These are phyloP conservation scores for Pythium phragmitis DNA, from an alignment of 352 stramenopile genomes.

Conservation along the genomic window DNA sequence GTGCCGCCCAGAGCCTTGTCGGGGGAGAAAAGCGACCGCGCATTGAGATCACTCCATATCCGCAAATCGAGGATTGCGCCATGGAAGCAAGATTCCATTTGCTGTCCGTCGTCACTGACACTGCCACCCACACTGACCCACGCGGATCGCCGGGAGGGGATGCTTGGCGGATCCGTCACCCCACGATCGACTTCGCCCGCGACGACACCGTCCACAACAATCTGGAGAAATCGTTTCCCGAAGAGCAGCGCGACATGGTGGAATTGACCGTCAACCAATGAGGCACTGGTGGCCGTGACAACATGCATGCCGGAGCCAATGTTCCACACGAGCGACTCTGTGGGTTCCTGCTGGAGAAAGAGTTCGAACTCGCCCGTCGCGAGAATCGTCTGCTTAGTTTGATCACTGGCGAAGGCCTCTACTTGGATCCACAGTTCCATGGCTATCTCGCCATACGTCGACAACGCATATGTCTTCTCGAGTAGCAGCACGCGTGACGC, in stretches of 20 bases:
- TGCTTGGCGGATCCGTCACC: constrained; percentile 25
- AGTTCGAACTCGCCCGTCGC: constrained; percentile 68
- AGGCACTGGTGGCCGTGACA: constrained; percentile 16
- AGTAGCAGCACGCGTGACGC: constrained; percentile 50
- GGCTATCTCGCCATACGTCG: constrained; percentile 56
- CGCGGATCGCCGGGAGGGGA: constrained; percentile 29
- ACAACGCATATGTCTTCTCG: constrained; percentile 55
- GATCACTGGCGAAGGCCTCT: constrained; percentile 17
- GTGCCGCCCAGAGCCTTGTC: constrained; percentile 33
- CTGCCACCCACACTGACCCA: constrained; percentile 52
- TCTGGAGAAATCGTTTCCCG: constrained; percentile 33
- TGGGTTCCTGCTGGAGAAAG: constrained; percentile 29
- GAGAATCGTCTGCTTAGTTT: constrained; percentile 44
- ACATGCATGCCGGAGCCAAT: constrained; percentile 47
- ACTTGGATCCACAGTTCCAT: constrained; percentile 71
- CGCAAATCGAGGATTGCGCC: constrained; percentile 69
- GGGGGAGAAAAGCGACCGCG: constrained; percentile 11
- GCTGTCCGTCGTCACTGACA: constrained; percentile 35
- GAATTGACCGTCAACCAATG: constrained; percentile 44
- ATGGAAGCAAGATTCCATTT: constrained; percentile 44
- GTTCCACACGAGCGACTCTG: constrained; percentile 50
- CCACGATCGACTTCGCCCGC: constrained; percentile 35
- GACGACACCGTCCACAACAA: constrained; percentile 50
- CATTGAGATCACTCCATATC: constrained; percentile 43
- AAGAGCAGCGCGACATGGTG: constrained; percentile 63